Evolutionary conservation across 768 basidiomycete genomes (phyloP), one percentile per base, ranked within the genome.

Genomic region (Amanita exitialis): DNA sequence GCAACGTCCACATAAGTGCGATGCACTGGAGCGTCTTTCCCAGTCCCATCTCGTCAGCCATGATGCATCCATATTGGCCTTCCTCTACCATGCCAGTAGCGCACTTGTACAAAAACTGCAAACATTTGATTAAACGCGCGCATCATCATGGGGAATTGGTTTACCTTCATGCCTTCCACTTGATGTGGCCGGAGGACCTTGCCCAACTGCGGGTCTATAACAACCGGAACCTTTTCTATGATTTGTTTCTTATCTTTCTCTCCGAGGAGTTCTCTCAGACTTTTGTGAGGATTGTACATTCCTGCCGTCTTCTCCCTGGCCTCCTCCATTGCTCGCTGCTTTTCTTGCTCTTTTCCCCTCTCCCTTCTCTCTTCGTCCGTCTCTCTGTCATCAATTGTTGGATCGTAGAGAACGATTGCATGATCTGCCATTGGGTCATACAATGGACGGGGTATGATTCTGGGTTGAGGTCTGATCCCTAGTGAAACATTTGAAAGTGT

Each of bases 41-140:
- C 12, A 98, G 79, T 59, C 95, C 95, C 95, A 99, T 99, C 67
- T 95, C 95, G 61, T 99, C 95, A 1, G 95, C 95, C 95, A 99
- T 97, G 65, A 99, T 99, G 61, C 95, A 98, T 0, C 90, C 90
- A 54, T 83, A 86, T 54, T 95, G 91, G 59, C 91, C 88, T 41
- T 90, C 85, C 34, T 87, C 88, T 51, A 94, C 66, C 82, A 94
- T 87, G 0, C 94, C 96, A 0, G 93, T 96, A 4, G 93, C 84
- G 66, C 94, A 96, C 66, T 80, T 83, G 68, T 95, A 99, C 64
- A 99, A 66, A 66, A 99, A 98, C 93, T 99, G 58, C 8, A 18
- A 41, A 35, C 3, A 51, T 56, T n/a, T 36, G 54, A 42, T 44
- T 15, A 53, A 49, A 42, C 49, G 47, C 30, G 27, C 38, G 27